Conservation (phyloP, 805 yeast genomes). For the Pichia kluyveri region DNA sequence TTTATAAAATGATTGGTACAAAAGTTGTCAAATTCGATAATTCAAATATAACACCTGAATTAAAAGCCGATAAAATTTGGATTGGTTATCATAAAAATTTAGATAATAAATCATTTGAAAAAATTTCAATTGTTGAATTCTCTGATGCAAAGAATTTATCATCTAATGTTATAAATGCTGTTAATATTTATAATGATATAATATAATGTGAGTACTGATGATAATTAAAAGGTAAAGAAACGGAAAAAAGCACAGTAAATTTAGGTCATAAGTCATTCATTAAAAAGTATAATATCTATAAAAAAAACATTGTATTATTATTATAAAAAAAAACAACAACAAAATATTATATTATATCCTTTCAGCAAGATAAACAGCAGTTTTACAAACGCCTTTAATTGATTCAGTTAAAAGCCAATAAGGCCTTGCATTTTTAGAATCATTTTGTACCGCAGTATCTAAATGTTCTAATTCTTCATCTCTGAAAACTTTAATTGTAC, state of each 20-base stretch:
- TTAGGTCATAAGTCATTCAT: background rate
- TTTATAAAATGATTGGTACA: constrained; percentile 91
- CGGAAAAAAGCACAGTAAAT: background rate
- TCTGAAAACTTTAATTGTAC: constrained; percentile 64
- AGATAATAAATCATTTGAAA: constrained; percentile 63
- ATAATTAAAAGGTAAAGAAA: too few relatives aligned
- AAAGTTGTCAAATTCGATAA: constrained; percentile 75
- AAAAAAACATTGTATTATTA: too few relatives aligned
- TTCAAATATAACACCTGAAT: constrained; percentile 88
- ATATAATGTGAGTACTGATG: constrained; percentile 8
- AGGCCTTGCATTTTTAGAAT: constrained; percentile 89
- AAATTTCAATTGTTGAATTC: constrained; percentile 77
- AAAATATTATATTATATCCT: constrained; percentile 8
- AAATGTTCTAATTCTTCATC: constrained; percentile 94
- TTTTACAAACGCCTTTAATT: constrained; percentile 72
- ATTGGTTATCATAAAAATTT: constrained; percentile 32
- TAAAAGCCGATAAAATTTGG: constrained; percentile 77
- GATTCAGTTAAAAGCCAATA: constrained; percentile 82
- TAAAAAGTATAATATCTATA: too few relatives aligned
- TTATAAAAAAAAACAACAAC: too few relatives aligned
- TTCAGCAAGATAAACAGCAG: constrained; percentile 91
- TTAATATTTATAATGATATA: constrained; percentile 41
- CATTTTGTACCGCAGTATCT: constrained; percentile 86
- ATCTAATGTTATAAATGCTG: constrained; percentile 65
- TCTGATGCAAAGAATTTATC: constrained; percentile 71